phyloP scores from a whole-genome alignment of 441 rosid genomes.

The Arabidopsis lyrata region DNA sequence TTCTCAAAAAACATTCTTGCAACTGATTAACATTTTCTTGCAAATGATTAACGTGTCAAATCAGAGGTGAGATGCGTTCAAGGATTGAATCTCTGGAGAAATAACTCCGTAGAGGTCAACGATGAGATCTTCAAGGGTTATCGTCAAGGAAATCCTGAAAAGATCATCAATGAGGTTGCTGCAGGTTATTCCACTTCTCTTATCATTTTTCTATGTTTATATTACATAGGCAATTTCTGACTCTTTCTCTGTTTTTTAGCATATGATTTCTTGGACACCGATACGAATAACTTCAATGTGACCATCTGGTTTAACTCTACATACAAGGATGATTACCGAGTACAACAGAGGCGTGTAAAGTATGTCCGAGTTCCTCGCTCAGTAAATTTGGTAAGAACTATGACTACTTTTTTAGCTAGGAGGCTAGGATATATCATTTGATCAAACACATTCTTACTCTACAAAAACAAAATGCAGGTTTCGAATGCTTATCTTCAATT shows the following conservation, averaged over 20 bases:
- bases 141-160: constrained; percentile 62
- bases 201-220: neutral
- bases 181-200: constrained; percentile 57
- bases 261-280: constrained; percentile 81
- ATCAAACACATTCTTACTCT: constrained; percentile 10
- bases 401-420: neutral
- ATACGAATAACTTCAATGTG: constrained; percentile 61
- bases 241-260: constrained; percentile 50
- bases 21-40: no score
- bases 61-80: constrained; percentile 65
- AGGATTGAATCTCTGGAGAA: constrained; percentile 72
- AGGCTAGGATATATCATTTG: neutral
- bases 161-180: constrained; percentile 66
- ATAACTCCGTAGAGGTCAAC: constrained; percentile 68
- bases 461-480: constrained; percentile 50
- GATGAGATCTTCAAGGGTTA: constrained; percentile 73
- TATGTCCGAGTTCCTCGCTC: constrained; percentile 74
- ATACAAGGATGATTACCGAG: constrained; percentile 44
- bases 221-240: neutral
- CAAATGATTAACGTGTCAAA: constrained; percentile 32
- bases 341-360: constrained; percentile 33
- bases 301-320: constrained; percentile 84
- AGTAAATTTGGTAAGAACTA: constrained; percentile 71
- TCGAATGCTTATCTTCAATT: constrained; percentile 79
- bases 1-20: neutral